Evolutionary conservation across 495 filamentous ascomycete species (phyloP), one percentile per base, ranked within the genome.

Genomic region (Tuber indicum): DNA sequence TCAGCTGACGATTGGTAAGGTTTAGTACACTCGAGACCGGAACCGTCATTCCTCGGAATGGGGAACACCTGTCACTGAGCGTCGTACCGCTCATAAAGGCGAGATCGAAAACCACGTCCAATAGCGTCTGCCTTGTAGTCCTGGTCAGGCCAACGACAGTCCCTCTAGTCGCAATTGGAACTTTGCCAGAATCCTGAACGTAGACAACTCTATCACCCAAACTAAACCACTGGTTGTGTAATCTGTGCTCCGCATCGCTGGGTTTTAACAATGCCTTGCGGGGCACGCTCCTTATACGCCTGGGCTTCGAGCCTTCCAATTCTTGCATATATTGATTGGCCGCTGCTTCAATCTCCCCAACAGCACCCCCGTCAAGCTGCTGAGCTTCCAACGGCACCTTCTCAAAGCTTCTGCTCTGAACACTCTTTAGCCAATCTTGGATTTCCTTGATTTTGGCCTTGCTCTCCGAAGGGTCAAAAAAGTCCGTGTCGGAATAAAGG

Each of bases 81-180:
- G 91, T 94, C 0, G 93, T 97, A 73, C 95, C 96, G 76, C 92
- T 94, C 94, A 99, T 98, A 84, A 99, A 99, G 4, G 92, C 92
- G 26, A 88, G 88, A 82, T 99, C 96, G 82, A 97, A 98, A 6
- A 99, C 90, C 73, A 98, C 89, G 84, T 99, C 96, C 42, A 99
- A 88, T 46, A 97, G 86, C 39, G 91, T 90, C 19, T 90, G 91
- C 52, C 92, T 91, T 32, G 93, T 85, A 3, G 94, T 97, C 46
- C 92, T 89, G 46, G 93, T 97, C 80, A 97, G 91, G 26, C 96
- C 96, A 71, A 98, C 90, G 16, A 98, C 93, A 6, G 96, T 99
- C 75, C 96, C 96, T 71, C 91, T 90, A 72, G 91, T 92, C 49
- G 92, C 95, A 81, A 98, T 97, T 0, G 96, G 96, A 3, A 99